Conservation (phyloP, 768 basidiomycete genomes). For the Guyanaporus albipodus region DNA sequence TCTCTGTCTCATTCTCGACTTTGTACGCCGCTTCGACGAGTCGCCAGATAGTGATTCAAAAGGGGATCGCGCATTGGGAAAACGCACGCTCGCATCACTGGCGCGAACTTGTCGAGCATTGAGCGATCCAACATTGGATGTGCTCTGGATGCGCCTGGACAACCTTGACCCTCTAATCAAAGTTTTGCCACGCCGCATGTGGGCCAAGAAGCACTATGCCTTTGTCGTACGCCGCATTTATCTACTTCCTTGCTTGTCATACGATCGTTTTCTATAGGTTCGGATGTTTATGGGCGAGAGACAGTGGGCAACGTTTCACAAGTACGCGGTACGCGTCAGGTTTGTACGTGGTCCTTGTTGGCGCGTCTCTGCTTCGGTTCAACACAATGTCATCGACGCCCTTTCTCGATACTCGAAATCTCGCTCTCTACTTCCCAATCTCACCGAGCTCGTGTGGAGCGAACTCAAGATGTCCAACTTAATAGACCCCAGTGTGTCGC, state of each 20-base stretch:
- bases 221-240: constrained; percentile 16
- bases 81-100: constrained; percentile 24
- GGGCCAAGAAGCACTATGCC: constrained; percentile 20
- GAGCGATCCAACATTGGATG: constrained; percentile 23
- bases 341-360: constrained; percentile 22
- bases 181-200: constrained; percentile 24
- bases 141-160: constrained; percentile 28
- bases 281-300: constrained; percentile 25
- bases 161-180: constrained; percentile 26
- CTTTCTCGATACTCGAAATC: constrained; percentile 13
- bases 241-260: background rate
- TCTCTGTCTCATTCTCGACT: constrained; percentile 20
- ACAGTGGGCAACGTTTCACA: constrained; percentile 25
- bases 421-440: constrained; percentile 25
- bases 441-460: constrained; percentile 24
- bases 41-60: constrained; percentile 13
- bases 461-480: constrained; percentile 22
- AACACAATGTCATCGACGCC: constrained; percentile 15
- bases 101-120: constrained; percentile 26
- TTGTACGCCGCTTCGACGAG: constrained; percentile 20
- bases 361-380: constrained; percentile 13
- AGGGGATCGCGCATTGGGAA: constrained; percentile 14
- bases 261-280: constrained; percentile 7
- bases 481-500: constrained; percentile 21
- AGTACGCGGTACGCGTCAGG: constrained; percentile 24